A percentile compares a stretch with the other conserved stretches of the same genome.
Conservation (phyloP, 495 filamentous ascomycete species). For the Aspergillus olivimuriae region DNA sequence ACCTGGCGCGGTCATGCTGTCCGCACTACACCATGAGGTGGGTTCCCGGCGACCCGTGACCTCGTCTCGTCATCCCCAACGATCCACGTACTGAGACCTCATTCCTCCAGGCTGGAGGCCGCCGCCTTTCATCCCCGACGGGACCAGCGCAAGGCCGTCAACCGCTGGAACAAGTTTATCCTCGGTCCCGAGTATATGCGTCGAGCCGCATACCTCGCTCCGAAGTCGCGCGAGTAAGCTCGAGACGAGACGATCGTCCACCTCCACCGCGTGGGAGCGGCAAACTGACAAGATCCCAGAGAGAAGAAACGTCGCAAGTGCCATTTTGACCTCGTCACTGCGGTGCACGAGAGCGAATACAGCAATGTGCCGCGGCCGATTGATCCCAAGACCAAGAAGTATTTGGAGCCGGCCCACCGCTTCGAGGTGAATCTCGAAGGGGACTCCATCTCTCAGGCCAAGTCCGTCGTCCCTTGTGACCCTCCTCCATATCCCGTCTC, state of each 20-base stretch:
- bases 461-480: slow-evolving; percentile 42
- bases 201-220: slow-evolving; percentile 65
- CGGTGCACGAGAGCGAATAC: slow-evolving; percentile 68
- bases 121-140: slow-evolving; percentile 61
- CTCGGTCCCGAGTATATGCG: slow-evolving; percentile 72
- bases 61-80: slow-evolving; percentile 58
- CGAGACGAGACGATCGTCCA: too few species aligned
- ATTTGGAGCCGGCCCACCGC: slow-evolving; percentile 66
- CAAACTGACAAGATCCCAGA: slow-evolving; percentile 26
- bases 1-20: slow-evolving; percentile 77
- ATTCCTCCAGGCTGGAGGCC: slow-evolving; percentile 57
- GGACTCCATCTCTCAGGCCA: slow-evolving; percentile 78
- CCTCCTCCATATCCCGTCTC: background rate
- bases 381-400: slow-evolving; percentile 45
- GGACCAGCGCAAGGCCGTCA: slow-evolving; percentile 81
- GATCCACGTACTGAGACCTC: too few species aligned
- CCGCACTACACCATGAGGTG: slow-evolving; percentile 92
- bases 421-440: slow-evolving; percentile 76
- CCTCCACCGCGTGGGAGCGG: too few species aligned
- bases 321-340: slow-evolving; percentile 64
- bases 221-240: slow-evolving; percentile 68
- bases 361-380: slow-evolving; percentile 46
- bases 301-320: slow-evolving; percentile 68
- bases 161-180: slow-evolving; percentile 84
- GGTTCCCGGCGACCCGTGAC: slow-evolving; percentile 55